These are phyloP conservation scores for Hanseniaspora pseudoguilliermondii DNA, from an alignment of 805 yeast species.

Conservation along the genomic window DNA sequence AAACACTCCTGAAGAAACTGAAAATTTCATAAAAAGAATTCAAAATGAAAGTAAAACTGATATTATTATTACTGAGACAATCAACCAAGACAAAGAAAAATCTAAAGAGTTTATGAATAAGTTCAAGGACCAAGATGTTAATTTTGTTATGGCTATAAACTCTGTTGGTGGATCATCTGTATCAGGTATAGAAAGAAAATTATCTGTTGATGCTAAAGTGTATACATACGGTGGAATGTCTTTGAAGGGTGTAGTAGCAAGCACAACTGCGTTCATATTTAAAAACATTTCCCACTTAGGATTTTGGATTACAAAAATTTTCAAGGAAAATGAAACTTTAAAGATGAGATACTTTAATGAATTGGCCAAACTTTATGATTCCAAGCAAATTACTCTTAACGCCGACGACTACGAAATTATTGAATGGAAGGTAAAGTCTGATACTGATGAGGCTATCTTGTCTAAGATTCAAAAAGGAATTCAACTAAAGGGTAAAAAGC, in stretches of 20 bases:
- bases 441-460: constrained; percentile 33
- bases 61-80: constrained; percentile 72
- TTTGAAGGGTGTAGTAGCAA: constrained; percentile 81
- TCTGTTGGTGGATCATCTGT: constrained; percentile 88
- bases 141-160: constrained; percentile 69
- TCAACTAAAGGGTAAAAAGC: constrained; percentile 25
- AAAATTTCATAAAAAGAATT: constrained; percentile 22
- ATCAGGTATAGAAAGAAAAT: constrained; percentile 69
- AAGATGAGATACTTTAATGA: constrained; percentile 44
- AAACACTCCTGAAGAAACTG: constrained; percentile 54
- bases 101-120: constrained; percentile 37
- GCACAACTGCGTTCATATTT: constrained; percentile 80
- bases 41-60: constrained; percentile 14
- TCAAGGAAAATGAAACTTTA: constrained; percentile 44
- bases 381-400: constrained; percentile 45
- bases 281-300: constrained; percentile 78
- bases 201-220: constrained; percentile 60
- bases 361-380: constrained; percentile 44
- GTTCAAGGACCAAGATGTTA: constrained; percentile 32
- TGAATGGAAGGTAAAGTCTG: constrained; percentile 23
- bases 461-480: constrained; percentile 35
- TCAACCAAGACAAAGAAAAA: constrained; percentile 49
- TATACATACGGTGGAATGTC: constrained; percentile 98
- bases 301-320: constrained; percentile 78
- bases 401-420: constrained; percentile 30